Evolutionary conservation across 192 early-diverging fungal species (phyloP), one percentile per base, ranked within the genome.

Genomic region (Chytriomyces sp.): DNA sequence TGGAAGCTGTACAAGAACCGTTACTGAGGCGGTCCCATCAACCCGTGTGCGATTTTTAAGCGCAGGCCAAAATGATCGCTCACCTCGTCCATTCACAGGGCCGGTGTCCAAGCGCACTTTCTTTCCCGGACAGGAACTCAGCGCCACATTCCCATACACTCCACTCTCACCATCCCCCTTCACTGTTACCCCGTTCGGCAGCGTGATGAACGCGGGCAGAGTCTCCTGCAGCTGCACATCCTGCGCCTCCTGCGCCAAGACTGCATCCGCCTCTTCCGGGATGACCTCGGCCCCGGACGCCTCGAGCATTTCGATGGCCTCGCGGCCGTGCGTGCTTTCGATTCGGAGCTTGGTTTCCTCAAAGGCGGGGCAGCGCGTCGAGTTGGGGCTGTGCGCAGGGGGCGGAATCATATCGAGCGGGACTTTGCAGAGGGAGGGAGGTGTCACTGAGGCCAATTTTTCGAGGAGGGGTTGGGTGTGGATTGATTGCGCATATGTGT

Each of bases 91-190:
- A 73, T 83, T 80, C 25, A 89, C 87, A 34, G 91, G 91, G 0
- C 90, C 90, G 37, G 79, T 76, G 26, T 77, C 82, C 14, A 93
- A 68, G 44, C 91, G 81, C 3, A 93, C 90, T 62, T 92, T 91
- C 73, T 93, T 92, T n/a, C 91, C 91, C 0, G 91, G 91, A 75
- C 91, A 92, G 3, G 85, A 87, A 38, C 84, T 86, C 31, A 93
- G 74, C 4, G 85, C 88, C 31, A 93, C 64, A 59, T 92, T 93
- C 3, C 91, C 91, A 78, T 71, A 73, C 14, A 14, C 49, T 2
- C 34, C 63, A 8, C n/a, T 25, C 3, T 17, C 39, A 25, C 26
- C 22, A 30, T 65, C 41, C 25, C 64, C 64, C 1, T 41, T n/a
- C 28, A 65, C 32, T 5, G n/a, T 31, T 12, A 65, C 64, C 17